These are phyloP conservation scores for Parathielavia appendiculata DNA, from an alignment of 495 filamentous ascomycete species.

Conservation along the genomic window DNA sequence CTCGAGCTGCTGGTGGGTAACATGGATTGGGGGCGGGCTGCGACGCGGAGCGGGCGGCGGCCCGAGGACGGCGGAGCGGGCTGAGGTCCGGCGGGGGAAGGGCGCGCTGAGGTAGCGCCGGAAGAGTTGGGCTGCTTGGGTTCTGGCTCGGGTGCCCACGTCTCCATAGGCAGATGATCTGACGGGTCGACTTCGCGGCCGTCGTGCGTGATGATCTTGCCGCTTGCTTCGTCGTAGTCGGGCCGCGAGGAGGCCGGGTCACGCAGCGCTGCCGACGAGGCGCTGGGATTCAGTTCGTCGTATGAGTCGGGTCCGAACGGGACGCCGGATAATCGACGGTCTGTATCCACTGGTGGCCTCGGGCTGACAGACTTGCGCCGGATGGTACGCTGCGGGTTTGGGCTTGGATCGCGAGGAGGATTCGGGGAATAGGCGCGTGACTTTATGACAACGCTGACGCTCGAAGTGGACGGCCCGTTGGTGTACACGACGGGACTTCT, in stretches of 20 bases:
- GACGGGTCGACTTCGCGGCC: slow-evolving; percentile 87
- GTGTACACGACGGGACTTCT: slow-evolving; percentile 37
- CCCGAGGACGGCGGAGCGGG: slow-evolving; percentile 37
- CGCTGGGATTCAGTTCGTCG: slow-evolving; percentile 62
- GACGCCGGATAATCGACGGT: slow-evolving; percentile 53
- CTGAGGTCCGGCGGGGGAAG: slow-evolving; percentile 44
- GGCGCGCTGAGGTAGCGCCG: slow-evolving; percentile 45
- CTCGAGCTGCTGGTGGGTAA: slow-evolving; percentile 5
- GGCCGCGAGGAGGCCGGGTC: slow-evolving; percentile 22
- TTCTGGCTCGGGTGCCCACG: slow-evolving; percentile 93
- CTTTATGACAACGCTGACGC: slow-evolving; percentile 31
- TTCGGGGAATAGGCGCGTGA: slow-evolving; percentile 57
- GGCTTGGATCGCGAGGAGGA: slow-evolving; percentile 31
- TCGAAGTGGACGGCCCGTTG: slow-evolving; percentile 36
- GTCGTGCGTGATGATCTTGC: slow-evolving; percentile 73
- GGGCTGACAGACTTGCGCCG: slow-evolving; percentile 75
- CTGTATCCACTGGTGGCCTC: slow-evolving; percentile 53
- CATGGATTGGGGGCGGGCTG: slow-evolving; percentile 27
- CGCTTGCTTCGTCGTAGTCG: slow-evolving; percentile 43
- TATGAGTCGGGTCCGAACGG: slow-evolving; percentile 92
- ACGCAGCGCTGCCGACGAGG: slow-evolving; percentile 33
- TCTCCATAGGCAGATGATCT: slow-evolving; percentile 84
- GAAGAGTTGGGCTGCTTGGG: slow-evolving; percentile 53
- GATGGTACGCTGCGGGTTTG: slow-evolving; percentile 47
- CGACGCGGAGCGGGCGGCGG: slow-evolving; percentile 28